Evolutionary conservation across 1,139 yeast species (phyloP).

Genomic region (Candida dubliniensis): DNA sequence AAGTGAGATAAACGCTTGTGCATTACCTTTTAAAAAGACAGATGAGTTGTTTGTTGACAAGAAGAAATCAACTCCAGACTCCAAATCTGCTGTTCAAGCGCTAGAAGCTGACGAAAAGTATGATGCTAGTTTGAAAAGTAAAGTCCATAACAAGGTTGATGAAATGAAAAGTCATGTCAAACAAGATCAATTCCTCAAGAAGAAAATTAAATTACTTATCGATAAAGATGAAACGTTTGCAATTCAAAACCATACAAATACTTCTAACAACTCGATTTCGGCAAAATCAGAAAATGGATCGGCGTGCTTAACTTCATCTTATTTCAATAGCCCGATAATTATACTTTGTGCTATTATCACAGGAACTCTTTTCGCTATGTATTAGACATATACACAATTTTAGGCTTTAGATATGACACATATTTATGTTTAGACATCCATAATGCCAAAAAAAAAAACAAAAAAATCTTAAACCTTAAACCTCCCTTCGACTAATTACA

Average conservation of each 20-base stretch:
- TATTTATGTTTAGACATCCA: neutral
- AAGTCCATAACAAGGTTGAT: slow-evolving; percentile 4
- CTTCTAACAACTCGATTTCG: neutral
- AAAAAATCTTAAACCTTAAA: too few relatives aligned
- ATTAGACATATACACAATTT: neutral
- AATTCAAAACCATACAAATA: slow-evolving; percentile 1
- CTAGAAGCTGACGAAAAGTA: slow-evolving; percentile 4
- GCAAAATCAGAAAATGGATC: neutral
- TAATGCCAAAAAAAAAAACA: too few relatives aligned
- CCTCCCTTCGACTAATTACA: slow-evolving; percentile 7
- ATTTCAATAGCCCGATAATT: neutral
- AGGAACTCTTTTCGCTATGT: neutral
- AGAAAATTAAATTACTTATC: slow-evolving; percentile 12
- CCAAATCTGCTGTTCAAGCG: slow-evolving; percentile 1
- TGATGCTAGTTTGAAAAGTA: slow-evolving; percentile 13
- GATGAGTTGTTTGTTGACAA: slow-evolving; percentile 16
- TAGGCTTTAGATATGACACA: neutral
- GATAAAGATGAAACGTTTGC: slow-evolving; percentile 4
- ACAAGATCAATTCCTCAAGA: slow-evolving; percentile 10
- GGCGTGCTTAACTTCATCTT: neutral
- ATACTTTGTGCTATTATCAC: neutral
- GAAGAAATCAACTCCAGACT: slow-evolving; percentile 3
- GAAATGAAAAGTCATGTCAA: neutral
- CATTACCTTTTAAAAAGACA: slow-evolving; percentile 47
- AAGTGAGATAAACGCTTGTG: slow-evolving; percentile 52